Evolutionary conservation across 352 stramenopile species (phyloP), one percentile per base, ranked within the genome.

Genomic region (Pythium coloratum): DNA sequence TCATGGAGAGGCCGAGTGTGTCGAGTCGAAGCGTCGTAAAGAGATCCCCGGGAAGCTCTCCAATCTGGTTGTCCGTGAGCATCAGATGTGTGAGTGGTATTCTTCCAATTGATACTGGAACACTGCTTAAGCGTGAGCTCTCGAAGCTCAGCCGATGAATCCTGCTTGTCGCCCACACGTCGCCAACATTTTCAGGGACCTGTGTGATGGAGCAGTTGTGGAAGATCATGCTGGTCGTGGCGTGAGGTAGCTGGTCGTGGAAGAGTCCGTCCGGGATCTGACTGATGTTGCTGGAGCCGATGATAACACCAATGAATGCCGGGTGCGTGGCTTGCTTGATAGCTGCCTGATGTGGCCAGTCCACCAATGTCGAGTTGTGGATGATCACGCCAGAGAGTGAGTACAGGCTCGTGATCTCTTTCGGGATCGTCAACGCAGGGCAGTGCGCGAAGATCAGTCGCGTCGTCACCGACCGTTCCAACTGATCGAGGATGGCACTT

Each of bases 361-460:
- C 34, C 6, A 62, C 33, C 40, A 62, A 44, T 13, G 55, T 51
- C 3, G 24, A 55, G 40, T 67, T 60, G 38, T 34, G 30, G 16
- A 60, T 67, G 34, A 60, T 38, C 9, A 67, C 20, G 32, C 12
- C 18, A 9, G 14, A 14, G 33, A 67, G 46, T 26, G 28, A 1
- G 4, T 16, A 12, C 18, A 64, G 49, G 20, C 49, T 2, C 5
- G 26, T 13, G 10, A 64, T 16, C 8, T 47, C 18, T 5, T n/a
- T 10, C 4, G 58, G 58, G 30, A 64, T 44, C 4, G 9, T 33
- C 2, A 64, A 46, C 5, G 30, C 44, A 4, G 56, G 56, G 28
- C 56, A 62, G 56, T 62, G 56, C 4, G 26, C 18, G 28, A 68
- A 50, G 16, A 57, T 33, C 42, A 68, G 5, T 3, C 28, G 53